Evolutionary conservation across 331 rosid species (phyloP).

Genomic region (Spiraea crenata): DNA sequence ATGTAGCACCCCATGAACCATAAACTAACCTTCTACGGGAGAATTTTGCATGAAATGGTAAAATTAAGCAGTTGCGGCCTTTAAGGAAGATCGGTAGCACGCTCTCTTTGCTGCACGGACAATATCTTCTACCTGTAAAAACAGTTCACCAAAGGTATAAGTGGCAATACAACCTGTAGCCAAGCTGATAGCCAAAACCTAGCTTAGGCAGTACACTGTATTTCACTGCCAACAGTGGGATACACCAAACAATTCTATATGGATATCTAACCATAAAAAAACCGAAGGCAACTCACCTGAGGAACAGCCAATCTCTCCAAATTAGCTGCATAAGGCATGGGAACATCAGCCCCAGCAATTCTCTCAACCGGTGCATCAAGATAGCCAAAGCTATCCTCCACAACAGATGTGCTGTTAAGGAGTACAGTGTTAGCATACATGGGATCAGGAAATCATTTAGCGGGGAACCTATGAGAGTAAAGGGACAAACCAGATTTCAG

Average conservation of each 20-base stretch:
- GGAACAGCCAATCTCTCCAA: conserved; percentile 97
- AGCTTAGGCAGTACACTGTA: background rate
- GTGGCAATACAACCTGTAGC: background rate
- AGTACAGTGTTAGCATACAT: background rate
- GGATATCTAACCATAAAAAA: background rate
- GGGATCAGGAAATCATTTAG: conserved; percentile 15
- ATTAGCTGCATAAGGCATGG: conserved; percentile 98
- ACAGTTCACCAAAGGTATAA: conserved; percentile 18
- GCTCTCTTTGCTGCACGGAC: conserved; percentile 96
- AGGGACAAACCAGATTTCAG: conserved; percentile 82
- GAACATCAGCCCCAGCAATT: conserved; percentile 91
- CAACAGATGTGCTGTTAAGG: conserved; percentile 69
- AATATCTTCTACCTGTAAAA: conserved; percentile 79
- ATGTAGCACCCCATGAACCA: background rate
- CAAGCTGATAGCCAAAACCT: background rate
- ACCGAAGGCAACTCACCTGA: conserved; percentile 50
- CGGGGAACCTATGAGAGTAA: conserved; percentile 15
- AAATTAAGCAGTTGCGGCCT: conserved; percentile 71
- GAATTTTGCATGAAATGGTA: conserved; percentile 18
- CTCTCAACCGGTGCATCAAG: conserved; percentile 99
- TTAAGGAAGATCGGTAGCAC: conserved; percentile 67
- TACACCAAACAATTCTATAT: background rate
- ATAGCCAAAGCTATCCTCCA: conserved; percentile 93
- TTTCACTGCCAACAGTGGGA: background rate
- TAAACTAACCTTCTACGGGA: conserved; percentile 20